Evolutionary conservation across 2,329 filamentous ascomycete genomes (phyloP).

Genomic region (Epichloe amarillans): DNA sequence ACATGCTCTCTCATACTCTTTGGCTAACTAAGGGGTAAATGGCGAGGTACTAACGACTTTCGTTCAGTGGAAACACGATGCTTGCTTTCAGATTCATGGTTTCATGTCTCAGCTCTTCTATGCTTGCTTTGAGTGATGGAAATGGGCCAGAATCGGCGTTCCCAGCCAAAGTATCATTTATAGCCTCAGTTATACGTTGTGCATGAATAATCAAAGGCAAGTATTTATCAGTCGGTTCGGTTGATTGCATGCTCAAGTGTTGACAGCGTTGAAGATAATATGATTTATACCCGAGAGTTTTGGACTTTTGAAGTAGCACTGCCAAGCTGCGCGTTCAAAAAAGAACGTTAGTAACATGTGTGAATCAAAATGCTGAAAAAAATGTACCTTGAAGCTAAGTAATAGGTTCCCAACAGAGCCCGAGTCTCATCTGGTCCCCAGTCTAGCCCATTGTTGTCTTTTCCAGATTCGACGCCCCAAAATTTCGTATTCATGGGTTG

Average conservation of each 20-base stretch:
- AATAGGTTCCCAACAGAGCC: constrained; percentile 19
- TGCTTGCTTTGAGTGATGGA: constrained; percentile 7
- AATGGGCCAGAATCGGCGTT: constrained; percentile 4
- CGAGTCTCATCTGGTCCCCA: constrained; percentile 17
- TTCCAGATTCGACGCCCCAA: constrained; percentile 15
- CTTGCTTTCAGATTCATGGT: constrained; percentile 12
- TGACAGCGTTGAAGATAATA: constrained; percentile 17
- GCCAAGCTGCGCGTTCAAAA: constrained; percentile 10
- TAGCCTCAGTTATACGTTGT: constrained; percentile 18
- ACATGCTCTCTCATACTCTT: neutral
- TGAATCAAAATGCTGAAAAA: neutral
- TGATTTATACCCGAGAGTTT: constrained; percentile 13
- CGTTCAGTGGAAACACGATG: constrained; percentile 15
- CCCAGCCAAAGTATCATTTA: constrained; percentile 14
- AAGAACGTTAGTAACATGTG: neutral
- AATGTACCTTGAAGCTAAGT: constrained; percentile 17
- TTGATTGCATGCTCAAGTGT: constrained; percentile 6
- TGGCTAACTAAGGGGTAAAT: too few relatives aligned
- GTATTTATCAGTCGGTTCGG: constrained; percentile 14
- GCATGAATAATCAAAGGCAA: constrained; percentile 17
- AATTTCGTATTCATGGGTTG: constrained; percentile 14
- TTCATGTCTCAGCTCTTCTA: constrained; percentile 9
- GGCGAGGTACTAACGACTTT: constrained; percentile 13
- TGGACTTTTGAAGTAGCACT: constrained; percentile 19
- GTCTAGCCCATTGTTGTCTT: constrained; percentile 6